Evolutionary conservation across 1,139 yeast genomes (phyloP).

Genomic region (Protomyces macrosporus): DNA sequence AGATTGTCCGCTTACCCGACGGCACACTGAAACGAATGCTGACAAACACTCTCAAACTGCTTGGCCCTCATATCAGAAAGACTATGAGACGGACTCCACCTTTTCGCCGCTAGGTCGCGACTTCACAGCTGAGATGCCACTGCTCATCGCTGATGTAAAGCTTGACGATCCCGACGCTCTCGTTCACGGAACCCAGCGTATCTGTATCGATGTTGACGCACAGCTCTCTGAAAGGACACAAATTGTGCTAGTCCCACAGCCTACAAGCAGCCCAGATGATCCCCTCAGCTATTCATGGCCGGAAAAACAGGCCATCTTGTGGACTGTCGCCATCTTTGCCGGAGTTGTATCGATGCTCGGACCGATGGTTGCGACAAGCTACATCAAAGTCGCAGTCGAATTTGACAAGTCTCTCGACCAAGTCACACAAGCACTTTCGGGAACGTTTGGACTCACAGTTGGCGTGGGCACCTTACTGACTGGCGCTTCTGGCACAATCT

Average conservation of each 20-base stretch:
- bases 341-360: not conserved
- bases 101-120: too few species aligned
- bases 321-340: not conserved
- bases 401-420: not conserved
- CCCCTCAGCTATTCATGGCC: not conserved
- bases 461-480: conserved; percentile 1
- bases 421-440: not conserved
- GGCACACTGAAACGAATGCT: too few species aligned
- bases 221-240: not conserved
- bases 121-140: not conserved
- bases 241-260: not conserved
- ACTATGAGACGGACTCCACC: too few species aligned
- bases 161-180: not conserved
- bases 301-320: not conserved
- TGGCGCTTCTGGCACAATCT: not conserved
- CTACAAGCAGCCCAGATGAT: not conserved
- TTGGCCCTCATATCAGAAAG: too few species aligned
- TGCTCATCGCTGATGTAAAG: not conserved
- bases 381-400: not conserved
- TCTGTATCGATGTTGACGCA: not conserved
- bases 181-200: not conserved
- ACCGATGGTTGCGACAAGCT: conserved; percentile 3
- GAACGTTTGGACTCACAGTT: not conserved
- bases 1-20: too few species aligned
- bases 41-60: too few species aligned